Percentiles rank a stretch among this genome's conserved stretches.
These are phyloP conservation scores for Camellia lanceoleosa DNA, from an alignment of 148 eudicot species.

Conservation along the genomic window DNA sequence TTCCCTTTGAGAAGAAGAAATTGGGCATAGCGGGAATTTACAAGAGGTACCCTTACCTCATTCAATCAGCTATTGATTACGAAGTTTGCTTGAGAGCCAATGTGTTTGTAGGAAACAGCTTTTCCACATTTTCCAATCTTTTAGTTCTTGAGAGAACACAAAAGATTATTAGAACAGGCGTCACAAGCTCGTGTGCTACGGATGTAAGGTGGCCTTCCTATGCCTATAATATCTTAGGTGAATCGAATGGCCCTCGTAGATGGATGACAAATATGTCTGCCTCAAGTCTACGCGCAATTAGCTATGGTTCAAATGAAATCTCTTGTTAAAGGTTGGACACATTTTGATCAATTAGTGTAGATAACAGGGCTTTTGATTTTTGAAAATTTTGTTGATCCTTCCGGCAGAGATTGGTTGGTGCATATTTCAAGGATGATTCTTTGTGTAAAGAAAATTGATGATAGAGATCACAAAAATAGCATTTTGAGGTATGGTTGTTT, in stretches of 20 bases:
- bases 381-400: neutral
- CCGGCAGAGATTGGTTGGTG: conserved; percentile 7
- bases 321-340: conserved; percentile 41
- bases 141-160: conserved; percentile 85
- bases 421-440: neutral
- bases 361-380: neutral
- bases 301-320: conserved; percentile 80
- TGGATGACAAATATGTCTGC: conserved; percentile 92
- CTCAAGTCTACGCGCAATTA: conserved; percentile 60
- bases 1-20: conserved; percentile 82
- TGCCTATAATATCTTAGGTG: conserved; percentile 78
- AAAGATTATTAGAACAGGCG: conserved; percentile 44
- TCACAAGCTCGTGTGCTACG: conserved; percentile 36
- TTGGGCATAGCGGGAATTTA: conserved; percentile 62
- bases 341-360: neutral
- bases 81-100: conserved; percentile 89
- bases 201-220: conserved; percentile 76
- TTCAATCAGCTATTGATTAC: conserved; percentile 90
- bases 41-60: conserved; percentile 72
- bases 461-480: neutral
- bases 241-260: conserved; percentile 51
- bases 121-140: conserved; percentile 88
- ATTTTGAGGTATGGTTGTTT: neutral
- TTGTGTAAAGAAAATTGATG: conserved; percentile 9
- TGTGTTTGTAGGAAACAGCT: conserved; percentile 87